Evolutionary conservation across 768 basidiomycete genomes (phyloP).

Genomic region (Asterophora parasitica): DNA sequence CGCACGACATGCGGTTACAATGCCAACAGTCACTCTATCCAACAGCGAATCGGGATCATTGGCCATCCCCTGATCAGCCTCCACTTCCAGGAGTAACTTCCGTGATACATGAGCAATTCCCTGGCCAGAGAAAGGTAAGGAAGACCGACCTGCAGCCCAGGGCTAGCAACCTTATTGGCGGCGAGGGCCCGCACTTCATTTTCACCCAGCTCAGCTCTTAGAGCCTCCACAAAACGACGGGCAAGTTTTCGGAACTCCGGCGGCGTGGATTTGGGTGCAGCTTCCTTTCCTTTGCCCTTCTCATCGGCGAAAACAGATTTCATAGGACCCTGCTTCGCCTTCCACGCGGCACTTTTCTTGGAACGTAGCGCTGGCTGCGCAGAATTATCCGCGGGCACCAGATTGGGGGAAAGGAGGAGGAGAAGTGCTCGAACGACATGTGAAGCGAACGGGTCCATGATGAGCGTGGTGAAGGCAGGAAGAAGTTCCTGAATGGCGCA

Average conservation of each 20-base stretch:
- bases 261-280: slow-evolving; percentile 29
- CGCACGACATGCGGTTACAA: slow-evolving; percentile 64
- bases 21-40: slow-evolving; percentile 74
- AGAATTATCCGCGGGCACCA: slow-evolving; percentile 35
- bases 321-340: slow-evolving; percentile 75
- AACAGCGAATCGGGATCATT: slow-evolving; percentile 67
- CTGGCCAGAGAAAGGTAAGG: slow-evolving; percentile 9
- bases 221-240: slow-evolving; percentile 39
- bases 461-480: slow-evolving; percentile 53
- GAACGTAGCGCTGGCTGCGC: slow-evolving; percentile 56
- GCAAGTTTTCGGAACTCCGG: slow-evolving; percentile 44
- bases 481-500: slow-evolving; percentile 56
- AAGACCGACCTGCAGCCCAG: slow-evolving; percentile 58
- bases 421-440: slow-evolving; percentile 84
- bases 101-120: slow-evolving; percentile 4
- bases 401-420: slow-evolving; percentile 63
- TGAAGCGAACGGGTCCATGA: slow-evolving; percentile 87
- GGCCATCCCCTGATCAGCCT: slow-evolving; percentile 59
- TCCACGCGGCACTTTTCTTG: slow-evolving; percentile 81
- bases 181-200: slow-evolving; percentile 79
- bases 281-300: slow-evolving; percentile 32
- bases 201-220: slow-evolving; percentile 50
- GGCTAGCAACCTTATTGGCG: slow-evolving; percentile 72
- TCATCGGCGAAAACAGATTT: slow-evolving; percentile 65
- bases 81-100: slow-evolving; percentile 80